These are phyloP conservation scores for Quercus variabilis DNA, from an alignment of 306 rosid species.

Conservation along the genomic window DNA sequence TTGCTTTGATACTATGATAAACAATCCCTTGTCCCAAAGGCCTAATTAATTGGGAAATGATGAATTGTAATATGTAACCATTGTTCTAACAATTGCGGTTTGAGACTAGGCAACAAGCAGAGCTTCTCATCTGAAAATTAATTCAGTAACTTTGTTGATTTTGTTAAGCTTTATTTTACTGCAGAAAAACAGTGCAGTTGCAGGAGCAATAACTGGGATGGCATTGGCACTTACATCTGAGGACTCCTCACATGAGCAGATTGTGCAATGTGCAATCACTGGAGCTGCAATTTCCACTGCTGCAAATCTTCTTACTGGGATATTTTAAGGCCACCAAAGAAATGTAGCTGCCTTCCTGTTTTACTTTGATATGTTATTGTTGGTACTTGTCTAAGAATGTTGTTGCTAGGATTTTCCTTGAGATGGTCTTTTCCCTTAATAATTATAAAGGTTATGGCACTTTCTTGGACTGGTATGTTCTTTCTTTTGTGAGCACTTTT, in stretches of 20 bases:
- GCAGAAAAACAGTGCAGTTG: conserved; percentile 92
- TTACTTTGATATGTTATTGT: background rate
- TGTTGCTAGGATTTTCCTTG: background rate
- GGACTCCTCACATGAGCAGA: conserved; percentile 64
- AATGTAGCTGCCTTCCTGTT: background rate
- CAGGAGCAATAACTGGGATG: conserved; percentile 79
- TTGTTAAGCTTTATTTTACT: conserved; percentile 6
- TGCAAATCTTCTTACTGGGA: conserved; percentile 71
- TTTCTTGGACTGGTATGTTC: background rate
- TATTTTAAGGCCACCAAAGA: conserved; percentile 37
- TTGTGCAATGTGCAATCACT: conserved; percentile 78
- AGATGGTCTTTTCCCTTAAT: background rate
- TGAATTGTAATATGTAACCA: too few species aligned
- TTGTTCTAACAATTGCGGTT: too few species aligned
- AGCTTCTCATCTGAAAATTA: too few species aligned
- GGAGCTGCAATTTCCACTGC: conserved; percentile 88
- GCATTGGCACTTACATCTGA: conserved; percentile 72
- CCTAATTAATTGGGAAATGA: too few species aligned
- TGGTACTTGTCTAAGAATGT: conserved; percentile 6
- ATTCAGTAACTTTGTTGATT: too few species aligned
- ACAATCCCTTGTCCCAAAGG: too few species aligned
- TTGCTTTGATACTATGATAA: too few species aligned
- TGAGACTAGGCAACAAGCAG: too few species aligned
- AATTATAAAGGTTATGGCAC: background rate
- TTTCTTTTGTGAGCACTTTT: too few species aligned